Base-by-base conservation (phyloP, 1,284 basidiomycete genomes). In the Fomitiporia mediterranea region DNA sequence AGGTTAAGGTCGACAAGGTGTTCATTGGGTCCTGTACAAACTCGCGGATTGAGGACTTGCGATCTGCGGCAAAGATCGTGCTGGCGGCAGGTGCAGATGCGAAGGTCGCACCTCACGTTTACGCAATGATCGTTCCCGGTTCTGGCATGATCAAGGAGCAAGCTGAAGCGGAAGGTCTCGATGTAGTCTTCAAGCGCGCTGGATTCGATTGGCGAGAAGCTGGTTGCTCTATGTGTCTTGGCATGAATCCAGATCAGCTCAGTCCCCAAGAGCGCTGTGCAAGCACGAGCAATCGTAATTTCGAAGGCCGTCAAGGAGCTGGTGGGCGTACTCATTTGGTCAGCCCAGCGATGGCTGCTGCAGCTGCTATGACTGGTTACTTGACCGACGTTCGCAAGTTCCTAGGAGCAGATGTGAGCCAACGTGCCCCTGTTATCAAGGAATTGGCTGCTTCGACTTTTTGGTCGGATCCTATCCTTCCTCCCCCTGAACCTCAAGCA, bases 1-100 rank as follows among this genome's bases (percentile, higher is more conserved):
- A 93, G 55, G 80, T 98, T 70, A 78, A 78, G 61, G 73, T 98
- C 62, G 91, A 97, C 79, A 98, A 97, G 72, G 86, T 95, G 38
- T 98, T 98, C 79, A 91, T 98, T 63, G 94, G 94, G 23, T 98
- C 94, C 15, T 98, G 94, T 78, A 98, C 94, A 63, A 98, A 98
- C 76, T 90, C 91, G 62, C 92, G 95, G 60, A 95, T 98, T 64
- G 94, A 98, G 71, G 94, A 98, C 72, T 78, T 98, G 57, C 89
- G 94, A 56, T 89, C 92, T 4, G 94, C 94, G 30, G 93, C 91
- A 27, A 82, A 81, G 64, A 84, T 98, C 62, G 77, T 96, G 51
- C 70, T 94, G 21, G 83, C 87, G 52, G 83, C 83, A 46, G 91
- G 91, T 13, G 78, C 83, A 8, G 78, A 84, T 23, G 85, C 85